Evolutionary conservation across 1,139 yeast genomes (phyloP), one percentile per base, ranked within the genome.

Genomic region (Pneumocystis oryctolagi): DNA sequence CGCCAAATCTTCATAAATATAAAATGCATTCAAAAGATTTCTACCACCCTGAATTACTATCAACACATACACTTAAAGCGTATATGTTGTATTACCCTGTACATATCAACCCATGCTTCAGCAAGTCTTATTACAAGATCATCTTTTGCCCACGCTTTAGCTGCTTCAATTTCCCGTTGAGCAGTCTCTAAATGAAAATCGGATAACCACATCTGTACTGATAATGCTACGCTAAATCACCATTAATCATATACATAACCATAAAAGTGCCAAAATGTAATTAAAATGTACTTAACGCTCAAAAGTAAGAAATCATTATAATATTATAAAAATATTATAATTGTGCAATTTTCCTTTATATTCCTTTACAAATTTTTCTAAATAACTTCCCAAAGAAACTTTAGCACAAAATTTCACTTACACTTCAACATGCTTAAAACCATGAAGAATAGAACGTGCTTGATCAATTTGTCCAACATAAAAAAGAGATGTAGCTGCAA

Each of bases 1-100:
- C 63, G 84, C 78, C 64, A 84, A 76, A 73, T 86, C 94, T 72
- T 86, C 92, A 72, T 81, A 86, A 69, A 86, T 85, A 73, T 84
- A 86, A 74, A 79, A 83, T 1, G 87, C 78, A 67, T 82, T 82
- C 72, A 80, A 84, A 66, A 83, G 79, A 67, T 79, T 76, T 65
- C 79, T 79, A 63, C 82, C 84, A 61, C 85, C 87, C 68, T 76
- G 73, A 20, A 80, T 72, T 40, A 3, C 18, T n/a, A 12, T 30
- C 3, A 12, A 30, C 64, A n/a, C 60, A 66, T 14, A 2, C 16
- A 37, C 12, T 14, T 37, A 37, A 37, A 2, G 3, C 5, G 5
- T 2, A 14, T 16, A 2, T 37, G 16, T 14, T n/a, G 16, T 31
- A 16, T 16, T 57, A 57, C 69, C 57, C 62, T 81, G 64, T 79